Percentiles rank a stretch among this genome's conserved stretches.
phyloP scores from a whole-genome alignment of 1,284 basidiomycete genomes.

The Moesziomyces sp. region DNA sequence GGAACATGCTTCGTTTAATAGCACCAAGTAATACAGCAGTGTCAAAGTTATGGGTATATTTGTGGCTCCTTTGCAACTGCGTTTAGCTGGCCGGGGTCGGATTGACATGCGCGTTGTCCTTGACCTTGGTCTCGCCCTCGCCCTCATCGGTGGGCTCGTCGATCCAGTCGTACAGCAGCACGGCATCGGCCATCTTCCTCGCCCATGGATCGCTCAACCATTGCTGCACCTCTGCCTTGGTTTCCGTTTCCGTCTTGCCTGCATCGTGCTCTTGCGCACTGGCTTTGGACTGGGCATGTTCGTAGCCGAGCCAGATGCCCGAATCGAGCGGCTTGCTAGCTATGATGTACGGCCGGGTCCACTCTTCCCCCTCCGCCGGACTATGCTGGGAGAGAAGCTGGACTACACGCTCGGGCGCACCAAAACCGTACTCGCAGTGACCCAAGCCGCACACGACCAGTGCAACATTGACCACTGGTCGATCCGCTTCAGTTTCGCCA shows the following conservation, averaged over 20 bases:
- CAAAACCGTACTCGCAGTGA: slow-evolving; percentile 55
- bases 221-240: background rate
- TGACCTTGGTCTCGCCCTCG: slow-evolving; percentile 2
- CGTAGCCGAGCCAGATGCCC: slow-evolving; percentile 48
- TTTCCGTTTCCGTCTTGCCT: no score
- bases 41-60: background rate
- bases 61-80: no score
- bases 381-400: slow-evolving; percentile 21
- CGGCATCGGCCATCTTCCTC: slow-evolving; percentile 45
- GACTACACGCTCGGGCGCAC: slow-evolving; percentile 47
- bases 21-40: no score
- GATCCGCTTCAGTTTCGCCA: background rate
- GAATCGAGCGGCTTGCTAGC: slow-evolving; percentile 49
- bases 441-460: slow-evolving; percentile 51
- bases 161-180: slow-evolving; percentile 51
- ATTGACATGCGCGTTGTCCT: background rate
- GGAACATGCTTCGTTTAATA: no score
- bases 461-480: slow-evolving; percentile 23
- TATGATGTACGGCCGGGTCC: slow-evolving; percentile 36
- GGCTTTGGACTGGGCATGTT: slow-evolving; percentile 7
- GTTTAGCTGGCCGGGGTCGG: no score
- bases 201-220: slow-evolving; percentile 38
- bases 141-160: slow-evolving; percentile 23
- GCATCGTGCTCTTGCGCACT: background rate
- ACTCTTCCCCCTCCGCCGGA: background rate